phyloP scores from a whole-genome alignment of 2,329 filamentous ascomycete genomes.

The Tolypocladium amazonense region DNA sequence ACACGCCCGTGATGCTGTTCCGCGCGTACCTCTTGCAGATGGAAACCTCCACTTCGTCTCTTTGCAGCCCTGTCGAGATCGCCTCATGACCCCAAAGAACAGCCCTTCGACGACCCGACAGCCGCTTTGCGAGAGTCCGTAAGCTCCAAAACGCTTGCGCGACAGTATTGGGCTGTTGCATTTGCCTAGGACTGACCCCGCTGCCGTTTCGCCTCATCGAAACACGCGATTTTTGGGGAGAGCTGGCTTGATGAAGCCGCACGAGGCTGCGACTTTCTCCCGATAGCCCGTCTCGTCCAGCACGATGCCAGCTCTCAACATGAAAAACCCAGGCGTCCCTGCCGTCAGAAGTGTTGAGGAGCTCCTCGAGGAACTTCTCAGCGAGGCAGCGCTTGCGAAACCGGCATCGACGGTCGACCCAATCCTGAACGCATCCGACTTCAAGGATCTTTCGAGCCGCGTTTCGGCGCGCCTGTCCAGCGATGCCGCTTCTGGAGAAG shows the following conservation, averaged over 20 bases:
- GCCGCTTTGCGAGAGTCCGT: neutral
- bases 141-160: neutral
- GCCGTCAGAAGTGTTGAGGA: conserved; percentile 41
- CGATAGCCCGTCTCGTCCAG: neutral
- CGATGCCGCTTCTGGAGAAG: conserved; percentile 15
- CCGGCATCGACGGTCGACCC: conserved; percentile 56
- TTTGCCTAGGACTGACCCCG: neutral
- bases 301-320: conserved; percentile 39
- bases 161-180: neutral
- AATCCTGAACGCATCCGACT: conserved; percentile 59
- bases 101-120: neutral
- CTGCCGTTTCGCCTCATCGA: neutral
- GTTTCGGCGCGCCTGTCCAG: conserved; percentile 25
- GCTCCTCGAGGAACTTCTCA: conserved; percentile 47
- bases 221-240: neutral
- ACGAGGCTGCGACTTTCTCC: neutral
- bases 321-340: conserved; percentile 35
- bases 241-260: neutral
- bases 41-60: neutral
- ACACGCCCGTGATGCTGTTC: neutral
- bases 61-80: neutral
- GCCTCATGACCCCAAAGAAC: neutral
- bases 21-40: neutral
- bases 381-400: conserved; percentile 49
- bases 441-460: conserved; percentile 36